Conservation (phyloP, 2,329 filamentous ascomycete genomes). For the Niveomyces coronatus region DNA sequence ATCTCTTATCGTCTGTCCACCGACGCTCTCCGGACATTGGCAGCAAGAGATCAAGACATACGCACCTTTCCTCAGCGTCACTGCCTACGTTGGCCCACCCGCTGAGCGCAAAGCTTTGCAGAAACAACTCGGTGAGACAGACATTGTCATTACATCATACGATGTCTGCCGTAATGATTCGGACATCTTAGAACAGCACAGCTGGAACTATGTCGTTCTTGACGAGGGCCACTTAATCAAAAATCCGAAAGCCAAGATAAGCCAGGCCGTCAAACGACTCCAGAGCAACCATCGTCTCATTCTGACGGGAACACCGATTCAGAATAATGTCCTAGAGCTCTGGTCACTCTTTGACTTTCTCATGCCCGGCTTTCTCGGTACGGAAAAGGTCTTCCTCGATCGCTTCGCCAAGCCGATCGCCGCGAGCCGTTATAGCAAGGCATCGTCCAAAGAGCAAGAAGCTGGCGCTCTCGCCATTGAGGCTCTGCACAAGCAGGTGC, state of each 20-base stretch:
- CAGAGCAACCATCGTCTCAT: conserved; percentile 91
- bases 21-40: conserved; percentile 95
- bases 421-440: conserved; percentile 89
- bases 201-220: conserved; percentile 94
- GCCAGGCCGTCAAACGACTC: conserved; percentile 81
- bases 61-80: conserved; percentile 82
- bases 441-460: conserved; percentile 96
- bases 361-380: conserved; percentile 95
- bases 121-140: conserved; percentile 61
- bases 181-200: conserved; percentile 72
- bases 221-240: conserved; percentile 98
- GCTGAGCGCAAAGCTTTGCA: conserved; percentile 65
- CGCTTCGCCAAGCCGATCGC: conserved; percentile 92
- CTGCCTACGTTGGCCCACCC: conserved; percentile 86
- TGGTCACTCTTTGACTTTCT: conserved; percentile 99
- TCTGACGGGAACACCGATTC: conserved; percentile 91
- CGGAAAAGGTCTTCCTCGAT: conserved; percentile 90
- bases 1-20: conserved; percentile 90
- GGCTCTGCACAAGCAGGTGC: conserved; percentile 94
- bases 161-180: conserved; percentile 95
- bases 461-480: conserved; percentile 92
- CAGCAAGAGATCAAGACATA: conserved; percentile 96
- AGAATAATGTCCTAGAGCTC: conserved; percentile 93
- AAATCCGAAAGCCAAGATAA: conserved; percentile 95
- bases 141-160: conserved; percentile 95